These are phyloP conservation scores for Cercospora zeina DNA, from an alignment of 2,329 filamentous ascomycete species.

Conservation along the genomic window DNA sequence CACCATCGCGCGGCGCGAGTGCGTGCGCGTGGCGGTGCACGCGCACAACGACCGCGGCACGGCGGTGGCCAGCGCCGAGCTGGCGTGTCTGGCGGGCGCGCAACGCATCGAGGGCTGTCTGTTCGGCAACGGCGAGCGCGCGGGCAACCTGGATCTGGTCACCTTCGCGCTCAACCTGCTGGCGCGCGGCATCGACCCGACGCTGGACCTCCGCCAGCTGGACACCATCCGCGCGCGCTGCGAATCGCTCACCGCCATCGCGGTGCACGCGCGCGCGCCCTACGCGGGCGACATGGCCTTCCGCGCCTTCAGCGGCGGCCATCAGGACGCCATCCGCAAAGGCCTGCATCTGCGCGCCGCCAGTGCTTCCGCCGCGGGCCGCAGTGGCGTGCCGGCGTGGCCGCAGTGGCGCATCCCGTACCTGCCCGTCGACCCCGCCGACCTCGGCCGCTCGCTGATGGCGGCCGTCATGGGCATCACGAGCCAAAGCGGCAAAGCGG, in stretches of 20 bases:
- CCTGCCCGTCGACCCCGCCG: conserved; percentile 9
- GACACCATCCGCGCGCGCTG: conserved; percentile 81
- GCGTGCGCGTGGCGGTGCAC: conserved; percentile 84
- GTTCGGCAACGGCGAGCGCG: conserved; percentile 92
- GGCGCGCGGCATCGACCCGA: conserved; percentile 82
- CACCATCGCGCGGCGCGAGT: conserved; percentile 79
- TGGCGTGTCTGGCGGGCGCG: conserved; percentile 96
- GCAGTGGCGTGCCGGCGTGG: not conserved
- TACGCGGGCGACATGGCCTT: conserved; percentile 91
- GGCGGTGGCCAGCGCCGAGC: conserved; percentile 82
- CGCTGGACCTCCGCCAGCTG: conserved; percentile 89
- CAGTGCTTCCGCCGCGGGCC: not conserved
- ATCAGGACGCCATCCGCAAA: conserved; percentile 97
- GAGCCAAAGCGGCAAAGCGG: conserved; percentile 14
- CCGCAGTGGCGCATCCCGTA: not conserved
- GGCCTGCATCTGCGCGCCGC: conserved; percentile 57
- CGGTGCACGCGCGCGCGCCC: conserved; percentile 82
- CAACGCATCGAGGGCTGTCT: conserved; percentile 91
- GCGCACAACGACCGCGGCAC: conserved; percentile 93
- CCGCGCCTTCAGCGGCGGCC: conserved; percentile 85
- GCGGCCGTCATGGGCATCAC: conserved; percentile 4
- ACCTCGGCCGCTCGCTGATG: not conserved
- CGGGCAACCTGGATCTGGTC: conserved; percentile 92
- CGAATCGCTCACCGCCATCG: conserved; percentile 91
- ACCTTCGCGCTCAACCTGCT: conserved; percentile 92